A percentile compares a stretch with the other conserved stretches of the same genome.
phyloP scores from a whole-genome alignment of 306 rosid species.

The Rosa multiflora region DNA sequence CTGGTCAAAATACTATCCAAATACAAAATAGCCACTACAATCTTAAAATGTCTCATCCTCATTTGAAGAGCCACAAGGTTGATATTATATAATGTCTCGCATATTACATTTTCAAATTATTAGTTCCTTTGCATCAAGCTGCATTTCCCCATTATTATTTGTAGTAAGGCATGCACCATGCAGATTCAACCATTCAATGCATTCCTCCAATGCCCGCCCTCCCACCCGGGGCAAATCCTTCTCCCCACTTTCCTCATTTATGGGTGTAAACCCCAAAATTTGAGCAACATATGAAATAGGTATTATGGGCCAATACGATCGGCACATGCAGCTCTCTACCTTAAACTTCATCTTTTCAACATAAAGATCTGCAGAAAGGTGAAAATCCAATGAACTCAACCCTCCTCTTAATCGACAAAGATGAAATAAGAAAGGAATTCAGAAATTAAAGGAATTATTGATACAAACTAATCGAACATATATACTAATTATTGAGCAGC shows the following conservation, averaged over 20 bases:
- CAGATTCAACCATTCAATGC: constrained; percentile 89
- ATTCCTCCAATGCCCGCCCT: constrained; percentile 61
- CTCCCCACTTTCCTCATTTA: constrained; percentile 44
- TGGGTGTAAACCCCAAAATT: no score
- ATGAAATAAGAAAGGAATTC: no score
- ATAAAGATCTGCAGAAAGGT: no score
- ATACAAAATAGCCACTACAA: neutral
- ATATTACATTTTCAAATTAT: neutral
- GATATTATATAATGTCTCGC: neutral
- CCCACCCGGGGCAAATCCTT: constrained; percentile 33
- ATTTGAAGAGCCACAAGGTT: neutral
- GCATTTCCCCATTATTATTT: constrained; percentile 67
- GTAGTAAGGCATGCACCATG: constrained; percentile 71
- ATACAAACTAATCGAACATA: no score
- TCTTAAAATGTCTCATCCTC: neutral
- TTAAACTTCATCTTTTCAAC: no score
- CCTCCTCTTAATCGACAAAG: no score
- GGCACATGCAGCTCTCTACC: no score
- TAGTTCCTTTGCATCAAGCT: constrained; percentile 72
- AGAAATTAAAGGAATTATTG: no score
- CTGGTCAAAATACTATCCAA: constrained; percentile 9
- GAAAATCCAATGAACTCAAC: no score
- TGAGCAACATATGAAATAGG: no score
- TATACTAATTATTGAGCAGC: no score
- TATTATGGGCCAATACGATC: no score